phyloP scores from a whole-genome alignment of 2,329 filamentous ascomycete genomes.

The Apiospora sp. region DNA sequence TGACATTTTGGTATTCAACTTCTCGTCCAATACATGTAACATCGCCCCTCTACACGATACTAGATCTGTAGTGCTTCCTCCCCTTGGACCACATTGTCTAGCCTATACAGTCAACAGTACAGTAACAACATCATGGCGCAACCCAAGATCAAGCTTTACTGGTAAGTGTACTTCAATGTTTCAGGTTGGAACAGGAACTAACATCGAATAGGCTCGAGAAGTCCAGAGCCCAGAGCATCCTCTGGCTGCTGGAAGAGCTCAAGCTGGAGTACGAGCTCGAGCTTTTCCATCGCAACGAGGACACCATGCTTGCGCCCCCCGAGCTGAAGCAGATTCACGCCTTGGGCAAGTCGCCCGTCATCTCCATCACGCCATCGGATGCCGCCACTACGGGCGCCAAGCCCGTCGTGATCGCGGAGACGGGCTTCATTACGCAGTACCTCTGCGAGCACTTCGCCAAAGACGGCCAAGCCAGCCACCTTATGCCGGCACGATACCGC shows the following conservation, averaged over 20 bases:
- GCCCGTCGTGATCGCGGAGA: slow-evolving; percentile 78
- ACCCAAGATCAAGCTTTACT: slow-evolving; percentile 69
- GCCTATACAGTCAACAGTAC: neutral
- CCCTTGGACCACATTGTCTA: neutral
- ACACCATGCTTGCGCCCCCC: slow-evolving; percentile 73
- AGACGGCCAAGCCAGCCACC: slow-evolving; percentile 44
- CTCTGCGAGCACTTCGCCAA: slow-evolving; percentile 70
- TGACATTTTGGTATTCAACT: neutral
- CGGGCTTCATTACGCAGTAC: slow-evolving; percentile 82
- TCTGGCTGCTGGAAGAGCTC: slow-evolving; percentile 88
- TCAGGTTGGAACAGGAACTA: slow-evolving; percentile 15
- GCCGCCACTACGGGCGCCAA: slow-evolving; percentile 37
- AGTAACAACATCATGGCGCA: slow-evolving; percentile 38
- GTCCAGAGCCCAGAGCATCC: slow-evolving; percentile 82
- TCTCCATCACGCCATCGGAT: slow-evolving; percentile 64
- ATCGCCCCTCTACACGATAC: neutral
- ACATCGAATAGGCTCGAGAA: slow-evolving; percentile 76
- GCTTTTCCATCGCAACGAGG: slow-evolving; percentile 73
- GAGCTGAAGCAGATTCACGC: slow-evolving; percentile 82
- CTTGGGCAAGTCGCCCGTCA: slow-evolving; percentile 84
- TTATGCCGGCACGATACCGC: slow-evolving; percentile 63
- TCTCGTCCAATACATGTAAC: neutral
- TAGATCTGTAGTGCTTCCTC: neutral
- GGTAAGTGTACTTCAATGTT: slow-evolving; percentile 50
- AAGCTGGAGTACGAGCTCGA: slow-evolving; percentile 81